Percentiles rank a stretch among this genome's conserved stretches.
Evolutionary conservation across 2,329 filamentous ascomycete genomes (phyloP).

Genomic region (Monosporascus sp.): DNA sequence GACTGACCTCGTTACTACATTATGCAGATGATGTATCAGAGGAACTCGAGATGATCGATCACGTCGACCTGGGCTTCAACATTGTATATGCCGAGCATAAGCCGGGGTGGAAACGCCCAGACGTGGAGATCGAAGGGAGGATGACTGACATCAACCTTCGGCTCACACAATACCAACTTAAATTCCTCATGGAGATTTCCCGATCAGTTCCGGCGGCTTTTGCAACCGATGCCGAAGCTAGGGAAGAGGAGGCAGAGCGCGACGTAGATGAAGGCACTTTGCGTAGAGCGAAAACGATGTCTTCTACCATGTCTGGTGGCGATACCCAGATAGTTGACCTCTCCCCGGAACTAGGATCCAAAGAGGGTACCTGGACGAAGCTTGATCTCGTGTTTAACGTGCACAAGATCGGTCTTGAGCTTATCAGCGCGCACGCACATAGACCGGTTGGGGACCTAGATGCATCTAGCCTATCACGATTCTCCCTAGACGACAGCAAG

Average conservation of each 20-base stretch:
- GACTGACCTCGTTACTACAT: slow-evolving; percentile 83
- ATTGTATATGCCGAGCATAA: slow-evolving; percentile 89
- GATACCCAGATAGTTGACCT: slow-evolving; percentile 48
- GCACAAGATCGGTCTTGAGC: slow-evolving; percentile 79
- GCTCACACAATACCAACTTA: slow-evolving; percentile 86
- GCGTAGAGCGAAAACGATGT: slow-evolving; percentile 42
- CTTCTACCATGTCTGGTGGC: slow-evolving; percentile 29
- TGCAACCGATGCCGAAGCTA: slow-evolving; percentile 64
- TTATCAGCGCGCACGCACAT: slow-evolving; percentile 71
- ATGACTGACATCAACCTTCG: slow-evolving; percentile 92
- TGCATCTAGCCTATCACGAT: slow-evolving; percentile 80
- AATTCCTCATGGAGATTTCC: slow-evolving; percentile 82
- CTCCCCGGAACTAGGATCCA: slow-evolving; percentile 64
- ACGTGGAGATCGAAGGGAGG: slow-evolving; percentile 83
- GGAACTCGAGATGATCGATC: slow-evolving; percentile 93
- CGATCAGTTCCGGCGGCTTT: slow-evolving; percentile 86
- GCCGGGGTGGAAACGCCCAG: slow-evolving; percentile 70
- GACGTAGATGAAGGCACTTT: slow-evolving; percentile 60
- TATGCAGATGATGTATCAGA: slow-evolving; percentile 69
- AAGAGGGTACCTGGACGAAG: slow-evolving; percentile 78
- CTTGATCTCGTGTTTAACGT: slow-evolving; percentile 89
- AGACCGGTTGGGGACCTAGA: slow-evolving; percentile 75
- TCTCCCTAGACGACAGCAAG: slow-evolving; percentile 88
- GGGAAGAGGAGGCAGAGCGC: slow-evolving; percentile 67
- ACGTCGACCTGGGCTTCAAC: slow-evolving; percentile 89